Conservation (phyloP, 257 asterid genomes). For the Capsicum baccatum region DNA sequence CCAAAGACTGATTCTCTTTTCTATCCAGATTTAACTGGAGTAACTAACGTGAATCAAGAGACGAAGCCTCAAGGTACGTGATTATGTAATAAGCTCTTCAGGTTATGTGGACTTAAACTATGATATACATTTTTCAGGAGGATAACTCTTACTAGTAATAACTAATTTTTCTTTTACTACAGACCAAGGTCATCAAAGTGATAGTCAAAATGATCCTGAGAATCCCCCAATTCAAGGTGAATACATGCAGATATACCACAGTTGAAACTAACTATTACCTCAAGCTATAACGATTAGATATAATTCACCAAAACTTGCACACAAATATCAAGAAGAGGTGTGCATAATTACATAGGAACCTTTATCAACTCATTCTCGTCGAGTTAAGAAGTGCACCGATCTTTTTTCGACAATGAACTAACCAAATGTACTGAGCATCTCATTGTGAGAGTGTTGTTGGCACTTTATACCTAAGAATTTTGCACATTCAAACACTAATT, state of each 20-base stretch:
- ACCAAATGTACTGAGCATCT: background rate
- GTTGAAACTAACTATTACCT: background rate
- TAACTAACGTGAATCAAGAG: background rate
- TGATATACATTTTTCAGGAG: background rate
- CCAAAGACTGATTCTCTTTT: constrained; percentile 9
- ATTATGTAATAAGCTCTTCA: background rate
- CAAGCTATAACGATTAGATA: background rate
- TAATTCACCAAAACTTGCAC: background rate
- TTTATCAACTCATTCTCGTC: too few relatives aligned
- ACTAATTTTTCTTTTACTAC: background rate
- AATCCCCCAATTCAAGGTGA: constrained; percentile 8
- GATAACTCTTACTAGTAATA: background rate
- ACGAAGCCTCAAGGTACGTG: constrained; percentile 23
- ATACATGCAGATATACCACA: background rate
- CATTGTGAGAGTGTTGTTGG: background rate
- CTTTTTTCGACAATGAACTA: background rate
- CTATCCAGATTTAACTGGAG: constrained; percentile 32
- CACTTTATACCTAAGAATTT: background rate
- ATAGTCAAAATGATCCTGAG: background rate
- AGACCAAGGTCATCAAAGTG: background rate
- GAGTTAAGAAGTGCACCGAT: background rate
- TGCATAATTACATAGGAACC: too few relatives aligned
- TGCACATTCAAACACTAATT: background rate
- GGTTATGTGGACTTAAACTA: background rate
- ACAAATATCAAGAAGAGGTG: background rate